Conservation (phyloP, 1,139 yeast genomes). For the Protomyces arabidopsidicola region DNA sequence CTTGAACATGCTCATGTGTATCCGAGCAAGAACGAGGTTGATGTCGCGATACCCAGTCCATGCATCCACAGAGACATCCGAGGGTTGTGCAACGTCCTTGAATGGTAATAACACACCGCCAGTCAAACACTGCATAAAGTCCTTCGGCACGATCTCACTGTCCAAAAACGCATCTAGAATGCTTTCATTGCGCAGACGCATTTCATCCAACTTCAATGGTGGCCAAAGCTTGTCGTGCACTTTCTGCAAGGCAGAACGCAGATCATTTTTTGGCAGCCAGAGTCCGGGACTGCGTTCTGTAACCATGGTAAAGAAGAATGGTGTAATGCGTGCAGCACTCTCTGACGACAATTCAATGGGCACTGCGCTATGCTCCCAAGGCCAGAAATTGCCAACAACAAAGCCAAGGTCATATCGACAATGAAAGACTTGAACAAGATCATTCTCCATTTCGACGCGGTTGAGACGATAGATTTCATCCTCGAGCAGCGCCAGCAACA, state of each 20-base stretch:
- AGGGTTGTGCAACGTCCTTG: not conserved
- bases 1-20: slow-evolving; percentile 61
- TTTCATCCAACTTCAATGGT: slow-evolving; percentile 32
- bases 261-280: slow-evolving; percentile 52
- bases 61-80: not conserved
- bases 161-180: slow-evolving; percentile 52
- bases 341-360: slow-evolving; percentile 45
- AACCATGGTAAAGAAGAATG: slow-evolving; percentile 60
- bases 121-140: not conserved
- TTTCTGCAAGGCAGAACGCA: slow-evolving; percentile 66
- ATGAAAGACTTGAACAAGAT: slow-evolving; percentile 66
- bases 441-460: slow-evolving; percentile 49
- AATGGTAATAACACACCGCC: slow-evolving; percentile 1
- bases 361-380: slow-evolving; percentile 62
- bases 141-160: slow-evolving; percentile 13
- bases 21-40: slow-evolving; percentile 67
- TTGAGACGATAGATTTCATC: slow-evolving; percentile 49
- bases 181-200: slow-evolving; percentile 42
- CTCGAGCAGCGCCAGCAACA: slow-evolving; percentile 59
- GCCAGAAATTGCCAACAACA: slow-evolving; percentile 55
- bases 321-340: slow-evolving; percentile 57
- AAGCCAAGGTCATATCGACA: slow-evolving; percentile 72
- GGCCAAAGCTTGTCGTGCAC: slow-evolving; percentile 65
- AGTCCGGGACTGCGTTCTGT: slow-evolving; percentile 56
- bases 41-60: slow-evolving; percentile 52